Evolutionary conservation across 2,329 filamentous ascomycete species (phyloP), one percentile per base, ranked within the genome.

Genomic region (Calonectria hawksworthii): DNA sequence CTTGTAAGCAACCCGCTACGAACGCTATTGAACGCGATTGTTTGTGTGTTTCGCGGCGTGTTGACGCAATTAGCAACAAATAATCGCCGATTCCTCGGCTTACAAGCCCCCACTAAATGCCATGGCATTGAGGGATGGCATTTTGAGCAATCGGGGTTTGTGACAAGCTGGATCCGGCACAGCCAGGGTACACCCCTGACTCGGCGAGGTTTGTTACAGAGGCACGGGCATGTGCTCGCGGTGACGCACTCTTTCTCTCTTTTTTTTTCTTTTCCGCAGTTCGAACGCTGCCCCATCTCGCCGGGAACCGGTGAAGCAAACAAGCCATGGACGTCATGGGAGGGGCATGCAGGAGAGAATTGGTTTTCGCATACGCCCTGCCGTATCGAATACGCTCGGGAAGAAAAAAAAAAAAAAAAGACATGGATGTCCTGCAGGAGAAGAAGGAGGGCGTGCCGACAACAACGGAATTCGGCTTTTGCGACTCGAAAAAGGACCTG

Each of bases 301-400:
- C 51, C 54, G 63, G 28, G 34, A 38, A 61, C 28, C 56, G 56
- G 56, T 61, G 32, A 59, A 26, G n/a, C 56, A 38, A 26, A n/a
- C n/a, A 28, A 63, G 56, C 44, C 56, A 26, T 26, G 13, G 23
- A 73, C 71, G 71, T 69, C 71, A 73, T 73, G 66, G 56, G 34
- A n/a, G 18, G 28, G 41, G 18, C 18, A n/a, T n/a, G 2, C 2
- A 41, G 6, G 9, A 63, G 2, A 4, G 51, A 9, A 69, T 18
- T 30, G 30, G 10, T 26, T 74, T 70, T 70, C 67, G 67, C 65
- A 74, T 70, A 74, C 72, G 41, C 72, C 72, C 72, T 67, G 59
- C 72, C 61, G 61, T 70, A 67, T 44, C 14, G 30, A 16, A 36
- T 61, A 47, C 50, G 41, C 41, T 61, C 34, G 47, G 44, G 23